These are phyloP conservation scores for Ilyonectria robusta DNA, from an alignment of 2,329 filamentous ascomycete species.

Conservation along the genomic window DNA sequence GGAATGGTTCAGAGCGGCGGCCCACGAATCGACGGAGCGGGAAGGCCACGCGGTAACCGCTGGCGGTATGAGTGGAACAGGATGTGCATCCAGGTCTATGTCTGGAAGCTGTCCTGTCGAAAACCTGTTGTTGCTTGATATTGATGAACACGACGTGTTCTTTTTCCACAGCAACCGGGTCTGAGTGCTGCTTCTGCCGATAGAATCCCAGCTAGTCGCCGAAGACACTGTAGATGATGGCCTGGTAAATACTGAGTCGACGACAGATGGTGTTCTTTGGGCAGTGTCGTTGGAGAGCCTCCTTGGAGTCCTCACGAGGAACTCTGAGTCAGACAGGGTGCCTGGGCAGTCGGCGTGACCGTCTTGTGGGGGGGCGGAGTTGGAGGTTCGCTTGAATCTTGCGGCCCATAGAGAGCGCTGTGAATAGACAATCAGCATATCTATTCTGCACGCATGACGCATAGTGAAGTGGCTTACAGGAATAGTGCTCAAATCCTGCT, in stretches of 20 bases:
- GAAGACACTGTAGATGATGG: conserved; percentile 26
- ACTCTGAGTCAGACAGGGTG: conserved; percentile 14
- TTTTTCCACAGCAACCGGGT: conserved; percentile 9
- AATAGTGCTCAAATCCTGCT: not conserved
- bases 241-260: conserved; percentile 28
- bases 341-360: not conserved
- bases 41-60: not conserved
- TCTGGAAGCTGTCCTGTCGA: conserved; percentile 17
- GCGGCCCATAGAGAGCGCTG: conserved; percentile 7
- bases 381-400: not conserved
- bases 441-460: too few species aligned
- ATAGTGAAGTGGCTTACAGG: not conserved
- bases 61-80: conserved; percentile 7
- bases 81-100: conserved; percentile 18
- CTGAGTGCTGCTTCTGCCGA: conserved; percentile 3
- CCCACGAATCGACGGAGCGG: not conserved
- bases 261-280: conserved; percentile 1
- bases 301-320: not conserved
- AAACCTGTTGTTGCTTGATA: conserved; percentile 7
- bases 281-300: conserved; percentile 23
- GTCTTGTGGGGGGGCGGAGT: not conserved
- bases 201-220: conserved; percentile 27
- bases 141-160: conserved; percentile 23
- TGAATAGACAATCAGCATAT: not conserved
- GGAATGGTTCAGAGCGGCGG: conserved; percentile 3